Conservation (phyloP, 2,329 filamentous ascomycete genomes). For the Trichoderma cornu-damae region DNA sequence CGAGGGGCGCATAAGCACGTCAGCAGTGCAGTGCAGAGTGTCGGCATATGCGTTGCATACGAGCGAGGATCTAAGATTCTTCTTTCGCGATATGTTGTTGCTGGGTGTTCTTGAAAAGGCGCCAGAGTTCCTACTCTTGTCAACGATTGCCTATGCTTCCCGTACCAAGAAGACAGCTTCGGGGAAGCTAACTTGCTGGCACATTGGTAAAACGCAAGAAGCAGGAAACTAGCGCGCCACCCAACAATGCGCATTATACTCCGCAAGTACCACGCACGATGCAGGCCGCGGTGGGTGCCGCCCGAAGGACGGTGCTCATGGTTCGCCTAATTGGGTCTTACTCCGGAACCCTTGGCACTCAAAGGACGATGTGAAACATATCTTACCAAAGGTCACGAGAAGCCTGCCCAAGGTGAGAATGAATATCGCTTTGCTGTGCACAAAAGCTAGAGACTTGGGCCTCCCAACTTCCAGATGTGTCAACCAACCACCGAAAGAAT, state of each 20-base stretch:
- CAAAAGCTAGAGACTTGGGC: too few species aligned
- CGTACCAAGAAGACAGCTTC: not conserved
- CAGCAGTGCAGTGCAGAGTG: not conserved
- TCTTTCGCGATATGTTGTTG: not conserved
- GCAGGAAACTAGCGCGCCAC: not conserved
- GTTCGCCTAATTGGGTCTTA: conserved; percentile 6
- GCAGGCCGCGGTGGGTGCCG: not conserved
- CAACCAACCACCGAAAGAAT: too few species aligned
- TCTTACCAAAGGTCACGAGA: not conserved
- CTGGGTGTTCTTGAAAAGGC: not conserved
- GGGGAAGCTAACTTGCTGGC: not conserved
- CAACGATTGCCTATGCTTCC: not conserved
- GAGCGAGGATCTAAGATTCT: not conserved
- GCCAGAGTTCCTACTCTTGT: not conserved
- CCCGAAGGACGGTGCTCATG: not conserved
- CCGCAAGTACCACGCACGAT: not conserved
- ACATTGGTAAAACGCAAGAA: not conserved
- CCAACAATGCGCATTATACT: not conserved
- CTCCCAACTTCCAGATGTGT: too few species aligned
- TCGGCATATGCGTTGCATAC: not conserved
- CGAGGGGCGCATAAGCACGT: not conserved
- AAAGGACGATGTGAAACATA: not conserved
- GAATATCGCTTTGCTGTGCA: not conserved
- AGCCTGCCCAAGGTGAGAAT: not conserved
- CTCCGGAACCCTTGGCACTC: not conserved